Base-by-base conservation (phyloP, 75 land plant species). In the Adiantum capillusveneris region DNA sequence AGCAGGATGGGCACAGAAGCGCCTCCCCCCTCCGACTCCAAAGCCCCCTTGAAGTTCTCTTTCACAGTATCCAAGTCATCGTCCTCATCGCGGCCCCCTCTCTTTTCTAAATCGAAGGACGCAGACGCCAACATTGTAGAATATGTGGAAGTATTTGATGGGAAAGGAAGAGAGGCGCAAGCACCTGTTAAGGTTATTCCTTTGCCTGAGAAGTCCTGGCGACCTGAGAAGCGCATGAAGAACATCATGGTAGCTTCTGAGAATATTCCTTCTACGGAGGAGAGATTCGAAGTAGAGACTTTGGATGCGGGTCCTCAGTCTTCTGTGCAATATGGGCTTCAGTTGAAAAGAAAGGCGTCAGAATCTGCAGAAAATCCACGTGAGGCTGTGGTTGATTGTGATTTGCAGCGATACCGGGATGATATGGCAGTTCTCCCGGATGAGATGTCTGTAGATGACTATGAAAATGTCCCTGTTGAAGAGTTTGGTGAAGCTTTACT, bases 401-500 rank as follows among this genome's bases (percentile, higher is more conserved):
- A 73, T 48, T 44, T 59, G 19, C 59, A 71, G 74, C 71, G 62
- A 56, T 52, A 80, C 22, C 56, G 66, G 53, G 64, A 64, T 1
- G 88, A 83, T 19, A 12, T 89, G 69, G 31, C 56, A 42, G 46
- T 41, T 5, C 58, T 93, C 31, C 85, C 90, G 25, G 98, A 93
- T 21, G 74, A 82, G 56, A 60, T 53, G 0, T 72, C 82, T 6
- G 1, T 75, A 28, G 82, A 75, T 21, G 78, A 65, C 58, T 89
- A 83, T 31, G 72, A 67, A 17, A 81, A 73, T 0, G 41, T 83
- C 25, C 83, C 90, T 0, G 79, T 93, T 0, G 96, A 93, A 67
- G 78, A 67, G 0, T 93, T 83, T 51, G 95, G 69, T 1, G 80
- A 75, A 5, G 96, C 96, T 0, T 24, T 89, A 56, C 71, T 93